phyloP scores from a whole-genome alignment of 768 basidiomycete species.

The Russula compacta region DNA sequence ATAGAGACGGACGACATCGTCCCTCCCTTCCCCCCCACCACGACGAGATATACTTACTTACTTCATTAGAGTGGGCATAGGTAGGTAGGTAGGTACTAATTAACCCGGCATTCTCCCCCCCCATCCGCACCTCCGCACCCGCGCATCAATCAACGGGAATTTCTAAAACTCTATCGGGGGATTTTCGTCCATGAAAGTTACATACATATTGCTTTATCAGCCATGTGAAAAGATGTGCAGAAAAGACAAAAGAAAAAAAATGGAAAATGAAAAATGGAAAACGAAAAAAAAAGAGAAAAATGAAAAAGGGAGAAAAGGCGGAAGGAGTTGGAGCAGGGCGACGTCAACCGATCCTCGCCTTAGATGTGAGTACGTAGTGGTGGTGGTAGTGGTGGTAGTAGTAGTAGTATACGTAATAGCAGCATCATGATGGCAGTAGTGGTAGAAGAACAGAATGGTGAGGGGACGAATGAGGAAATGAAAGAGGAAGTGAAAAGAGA shows the following conservation, averaged over 20 bases:
- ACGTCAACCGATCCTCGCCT: neutral
- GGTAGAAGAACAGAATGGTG: neutral
- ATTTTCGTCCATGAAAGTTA: conserved; percentile 5
- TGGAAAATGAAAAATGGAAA: too few species aligned
- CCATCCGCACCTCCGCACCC: too few species aligned
- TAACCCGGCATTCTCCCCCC: too few species aligned
- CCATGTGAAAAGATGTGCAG: neutral
- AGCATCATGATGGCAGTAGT: neutral
- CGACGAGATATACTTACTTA: too few species aligned
- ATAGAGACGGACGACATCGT: too few species aligned
- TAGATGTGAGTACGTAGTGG: conserved; percentile 1
- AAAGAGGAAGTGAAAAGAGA: neutral
- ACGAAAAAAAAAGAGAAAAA: too few species aligned
- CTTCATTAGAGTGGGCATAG: too few species aligned
- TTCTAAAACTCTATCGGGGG: conserved; percentile 3
- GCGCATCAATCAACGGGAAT: neutral
- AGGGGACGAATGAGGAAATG: too few species aligned
- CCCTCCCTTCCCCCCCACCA: too few species aligned
- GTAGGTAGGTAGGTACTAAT: too few species aligned
- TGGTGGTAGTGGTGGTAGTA: neutral
- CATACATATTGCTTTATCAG: conserved; percentile 13
- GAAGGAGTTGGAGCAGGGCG: neutral
- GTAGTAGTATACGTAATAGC: neutral
- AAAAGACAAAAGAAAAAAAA: neutral
- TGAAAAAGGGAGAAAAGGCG: too few species aligned